Evolutionary conservation across 495 filamentous ascomycete genomes (phyloP).

Genomic region (Penicillium roqueforti): DNA sequence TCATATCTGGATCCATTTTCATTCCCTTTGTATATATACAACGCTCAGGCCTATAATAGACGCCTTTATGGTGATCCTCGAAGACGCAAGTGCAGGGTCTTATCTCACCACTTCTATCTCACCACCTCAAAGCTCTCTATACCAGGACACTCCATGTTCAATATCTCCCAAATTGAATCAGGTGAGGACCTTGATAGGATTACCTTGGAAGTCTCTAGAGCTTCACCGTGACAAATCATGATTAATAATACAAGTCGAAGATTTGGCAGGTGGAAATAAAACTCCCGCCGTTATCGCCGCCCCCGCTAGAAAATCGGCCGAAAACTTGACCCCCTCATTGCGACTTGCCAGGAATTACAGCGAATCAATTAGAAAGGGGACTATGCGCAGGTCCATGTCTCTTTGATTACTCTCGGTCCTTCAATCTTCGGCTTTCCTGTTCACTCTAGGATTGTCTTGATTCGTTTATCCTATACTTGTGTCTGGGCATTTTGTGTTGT

Average conservation of each 20-base stretch:
- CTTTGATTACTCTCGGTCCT: slow-evolving; percentile 1
- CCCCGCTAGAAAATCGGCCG: slow-evolving; percentile 29
- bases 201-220: background rate
- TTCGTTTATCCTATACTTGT: slow-evolving; percentile 3
- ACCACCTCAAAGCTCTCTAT: background rate
- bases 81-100: background rate
- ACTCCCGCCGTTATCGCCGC: slow-evolving; percentile 30
- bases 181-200: background rate
- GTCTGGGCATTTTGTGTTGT: background rate
- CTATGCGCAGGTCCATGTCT: slow-evolving; percentile 11
- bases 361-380: slow-evolving; percentile 23
- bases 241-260: background rate
- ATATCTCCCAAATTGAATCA: background rate
- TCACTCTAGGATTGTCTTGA: background rate
- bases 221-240: slow-evolving; percentile 1
- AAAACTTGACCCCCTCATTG: slow-evolving; percentile 25
- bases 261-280: slow-evolving; percentile 25
- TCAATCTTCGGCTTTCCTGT: background rate
- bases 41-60: slow-evolving; percentile 3
- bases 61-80: background rate
- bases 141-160: background rate
- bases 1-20: background rate
- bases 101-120: background rate
- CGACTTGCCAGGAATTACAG: slow-evolving; percentile 19
- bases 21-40: background rate